phyloP scores from a whole-genome alignment of 1,284 basidiomycete species.

The Vanrija humicola region DNA sequence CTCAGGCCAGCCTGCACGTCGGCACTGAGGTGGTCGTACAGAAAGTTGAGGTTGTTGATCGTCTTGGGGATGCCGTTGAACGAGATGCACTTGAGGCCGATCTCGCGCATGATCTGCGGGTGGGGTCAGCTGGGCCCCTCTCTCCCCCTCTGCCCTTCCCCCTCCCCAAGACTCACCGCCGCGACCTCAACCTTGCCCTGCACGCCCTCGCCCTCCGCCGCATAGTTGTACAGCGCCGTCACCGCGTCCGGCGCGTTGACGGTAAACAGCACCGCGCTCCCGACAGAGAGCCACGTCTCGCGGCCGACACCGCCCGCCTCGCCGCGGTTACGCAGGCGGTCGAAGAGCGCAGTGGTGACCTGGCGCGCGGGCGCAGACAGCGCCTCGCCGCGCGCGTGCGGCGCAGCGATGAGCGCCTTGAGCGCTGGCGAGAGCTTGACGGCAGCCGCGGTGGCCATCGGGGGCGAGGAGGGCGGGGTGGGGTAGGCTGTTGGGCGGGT shows the following conservation, averaged over 20 bases:
- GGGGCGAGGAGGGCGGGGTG: background rate
- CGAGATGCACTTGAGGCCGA: slow-evolving; percentile 86
- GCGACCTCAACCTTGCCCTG: slow-evolving; percentile 22
- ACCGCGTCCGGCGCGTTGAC: slow-evolving; percentile 43
- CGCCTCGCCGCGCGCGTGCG: slow-evolving; percentile 28
- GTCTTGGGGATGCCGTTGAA: slow-evolving; percentile 60
- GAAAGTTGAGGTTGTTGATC: slow-evolving; percentile 73
- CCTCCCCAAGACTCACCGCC: slow-evolving; percentile 15
- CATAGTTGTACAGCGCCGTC: slow-evolving; percentile 38
- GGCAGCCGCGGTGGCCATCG: slow-evolving; percentile 7
- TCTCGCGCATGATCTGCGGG: slow-evolving; percentile 71
- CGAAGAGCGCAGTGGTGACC: slow-evolving; percentile 24
- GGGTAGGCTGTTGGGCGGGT: too few relatives aligned
- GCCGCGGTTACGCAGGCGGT: slow-evolving; percentile 25
- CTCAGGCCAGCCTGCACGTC: slow-evolving; percentile 57
- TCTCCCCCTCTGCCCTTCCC: background rate
- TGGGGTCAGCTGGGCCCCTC: background rate
- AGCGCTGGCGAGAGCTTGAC: slow-evolving; percentile 40
- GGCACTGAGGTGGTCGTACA: slow-evolving; percentile 69
- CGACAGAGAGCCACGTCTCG: slow-evolving; percentile 39
- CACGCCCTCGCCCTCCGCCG: slow-evolving; percentile 13
- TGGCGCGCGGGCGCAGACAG: slow-evolving; percentile 28
- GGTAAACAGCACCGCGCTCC: slow-evolving; percentile 39
- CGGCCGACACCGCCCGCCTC: slow-evolving; percentile 14
- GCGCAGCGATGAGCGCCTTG: slow-evolving; percentile 39